Conservation (phyloP, 805 yeast genomes). For the Yarrowia deformans region DNA sequence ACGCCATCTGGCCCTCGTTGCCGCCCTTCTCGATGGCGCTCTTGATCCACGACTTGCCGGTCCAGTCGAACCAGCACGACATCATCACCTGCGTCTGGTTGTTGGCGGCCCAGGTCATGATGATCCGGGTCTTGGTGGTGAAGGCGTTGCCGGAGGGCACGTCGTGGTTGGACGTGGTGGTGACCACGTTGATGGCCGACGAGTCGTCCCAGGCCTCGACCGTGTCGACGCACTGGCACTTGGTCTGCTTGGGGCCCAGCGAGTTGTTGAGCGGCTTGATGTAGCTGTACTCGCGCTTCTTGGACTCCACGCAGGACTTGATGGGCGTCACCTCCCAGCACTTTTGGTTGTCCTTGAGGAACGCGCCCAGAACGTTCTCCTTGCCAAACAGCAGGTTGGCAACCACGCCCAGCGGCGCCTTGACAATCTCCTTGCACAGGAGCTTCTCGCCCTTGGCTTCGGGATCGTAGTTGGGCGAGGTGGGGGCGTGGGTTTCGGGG, state of each 20-base stretch:
- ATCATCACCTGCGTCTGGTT: slow-evolving; percentile 66
- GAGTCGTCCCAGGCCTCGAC: slow-evolving; percentile 63
- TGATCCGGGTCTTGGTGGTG: slow-evolving; percentile 72
- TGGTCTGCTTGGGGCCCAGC: slow-evolving; percentile 93
- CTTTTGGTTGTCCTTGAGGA: slow-evolving; percentile 46
- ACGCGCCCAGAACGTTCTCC: slow-evolving; percentile 55
- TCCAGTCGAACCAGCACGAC: slow-evolving; percentile 87
- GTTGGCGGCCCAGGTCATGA: slow-evolving; percentile 74
- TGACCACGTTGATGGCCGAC: slow-evolving; percentile 64
- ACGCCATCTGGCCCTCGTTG: slow-evolving; percentile 75
- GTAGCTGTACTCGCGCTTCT: slow-evolving; percentile 62
- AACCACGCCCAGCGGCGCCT: slow-evolving; percentile 80
- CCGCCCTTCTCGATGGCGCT: slow-evolving; percentile 87
- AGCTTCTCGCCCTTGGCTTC: slow-evolving; percentile 59
- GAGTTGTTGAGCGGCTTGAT: slow-evolving; percentile 78
- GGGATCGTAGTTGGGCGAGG: slow-evolving; percentile 58
- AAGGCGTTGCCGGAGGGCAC: slow-evolving; percentile 93
- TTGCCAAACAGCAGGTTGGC: slow-evolving; percentile 75
- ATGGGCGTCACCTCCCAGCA: slow-evolving; percentile 39
- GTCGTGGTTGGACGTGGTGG: slow-evolving; percentile 81
- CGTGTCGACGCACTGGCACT: slow-evolving; percentile 71
- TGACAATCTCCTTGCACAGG: slow-evolving; percentile 60
- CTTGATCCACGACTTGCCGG: slow-evolving; percentile 90
- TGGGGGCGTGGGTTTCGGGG: slow-evolving; percentile 67
- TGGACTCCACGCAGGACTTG: slow-evolving; percentile 43